These are phyloP conservation scores for Kwoniella bestiolae DNA, from an alignment of 768 basidiomycete genomes.

Conservation along the genomic window DNA sequence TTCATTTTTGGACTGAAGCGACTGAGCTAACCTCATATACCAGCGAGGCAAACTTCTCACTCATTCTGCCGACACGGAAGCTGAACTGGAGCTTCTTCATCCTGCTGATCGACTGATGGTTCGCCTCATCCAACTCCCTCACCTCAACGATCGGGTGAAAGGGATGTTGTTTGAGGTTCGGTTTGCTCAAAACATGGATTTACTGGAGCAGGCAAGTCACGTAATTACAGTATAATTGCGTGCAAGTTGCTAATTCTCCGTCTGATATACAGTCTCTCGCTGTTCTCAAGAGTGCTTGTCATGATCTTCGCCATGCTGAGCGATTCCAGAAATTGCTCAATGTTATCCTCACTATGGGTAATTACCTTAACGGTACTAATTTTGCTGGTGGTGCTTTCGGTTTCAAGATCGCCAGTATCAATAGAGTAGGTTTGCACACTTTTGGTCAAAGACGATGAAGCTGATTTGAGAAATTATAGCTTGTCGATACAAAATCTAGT, in stretches of 20 bases:
- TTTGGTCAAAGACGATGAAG: neutral
- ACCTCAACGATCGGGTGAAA: constrained; percentile 82
- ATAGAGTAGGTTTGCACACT: constrained; percentile 67
- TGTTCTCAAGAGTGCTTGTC: constrained; percentile 79
- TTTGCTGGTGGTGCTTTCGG: constrained; percentile 96
- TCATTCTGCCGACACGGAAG: constrained; percentile 74
- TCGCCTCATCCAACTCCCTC: constrained; percentile 90
- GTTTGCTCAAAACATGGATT: constrained; percentile 81
- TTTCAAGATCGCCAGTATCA: constrained; percentile 95
- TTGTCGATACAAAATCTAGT: constrained; percentile 96
- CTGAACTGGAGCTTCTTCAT: constrained; percentile 86
- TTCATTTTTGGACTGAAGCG: neutral
- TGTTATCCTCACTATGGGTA: constrained; percentile 93
- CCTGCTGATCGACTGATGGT: constrained; percentile 96
- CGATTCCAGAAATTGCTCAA: constrained; percentile 88
- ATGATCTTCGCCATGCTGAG: constrained; percentile 76
- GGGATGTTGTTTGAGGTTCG: constrained; percentile 92
- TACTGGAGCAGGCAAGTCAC: constrained; percentile 75
- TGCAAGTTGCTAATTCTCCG: neutral
- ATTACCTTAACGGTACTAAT: constrained; percentile 97
- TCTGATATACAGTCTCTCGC: constrained; percentile 60
- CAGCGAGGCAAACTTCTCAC: constrained; percentile 48
- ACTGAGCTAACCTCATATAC: neutral
- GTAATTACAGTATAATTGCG: constrained; percentile 18
- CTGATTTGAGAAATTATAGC: constrained; percentile 60